Evolutionary conservation across 352 stramenopile genomes (phyloP).

Genomic region (Halophytophthora polymorphica): DNA sequence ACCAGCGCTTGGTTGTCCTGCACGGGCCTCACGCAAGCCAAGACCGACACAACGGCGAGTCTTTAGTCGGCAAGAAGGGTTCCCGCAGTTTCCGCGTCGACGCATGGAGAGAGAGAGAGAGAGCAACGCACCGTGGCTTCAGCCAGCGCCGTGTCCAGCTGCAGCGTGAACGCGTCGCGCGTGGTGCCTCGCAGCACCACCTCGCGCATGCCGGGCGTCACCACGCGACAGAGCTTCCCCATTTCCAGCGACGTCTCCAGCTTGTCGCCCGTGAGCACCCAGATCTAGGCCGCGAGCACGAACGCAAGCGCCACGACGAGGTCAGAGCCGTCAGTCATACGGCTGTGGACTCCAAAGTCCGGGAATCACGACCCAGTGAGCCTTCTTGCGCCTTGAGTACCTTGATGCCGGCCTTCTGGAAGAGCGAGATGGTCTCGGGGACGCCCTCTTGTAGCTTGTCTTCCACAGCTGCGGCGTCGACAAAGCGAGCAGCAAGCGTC

Average conservation of each 20-base stretch:
- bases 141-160: conserved; percentile 45
- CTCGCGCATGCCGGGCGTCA: conserved; percentile 83
- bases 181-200: conserved; percentile 48
- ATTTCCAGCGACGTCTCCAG: conserved; percentile 99
- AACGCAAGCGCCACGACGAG: no score
- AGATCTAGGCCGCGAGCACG: conserved; percentile 52
- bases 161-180: conserved; percentile 45
- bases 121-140: conserved; percentile 30
- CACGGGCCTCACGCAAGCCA: no score
- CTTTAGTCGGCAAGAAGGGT: not conserved
- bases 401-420: conserved; percentile 93
- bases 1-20: conserved; percentile 68
- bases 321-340: not conserved
- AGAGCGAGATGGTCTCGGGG: conserved; percentile 90
- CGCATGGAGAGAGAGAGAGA: not conserved
- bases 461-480: conserved; percentile 86
- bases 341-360: not conserved
- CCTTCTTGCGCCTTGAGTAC: conserved; percentile 35
- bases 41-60: not conserved
- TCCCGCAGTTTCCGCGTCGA: not conserved
- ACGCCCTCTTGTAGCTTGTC: conserved; percentile 97
- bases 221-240: conserved; percentile 87
- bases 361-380: not conserved
- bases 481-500: not conserved
- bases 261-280: conserved; percentile 96